Percentiles rank a stretch among this genome's conserved stretches.
phyloP scores from a whole-genome alignment of 345 rosid species.

The Cardamine occulta region DNA sequence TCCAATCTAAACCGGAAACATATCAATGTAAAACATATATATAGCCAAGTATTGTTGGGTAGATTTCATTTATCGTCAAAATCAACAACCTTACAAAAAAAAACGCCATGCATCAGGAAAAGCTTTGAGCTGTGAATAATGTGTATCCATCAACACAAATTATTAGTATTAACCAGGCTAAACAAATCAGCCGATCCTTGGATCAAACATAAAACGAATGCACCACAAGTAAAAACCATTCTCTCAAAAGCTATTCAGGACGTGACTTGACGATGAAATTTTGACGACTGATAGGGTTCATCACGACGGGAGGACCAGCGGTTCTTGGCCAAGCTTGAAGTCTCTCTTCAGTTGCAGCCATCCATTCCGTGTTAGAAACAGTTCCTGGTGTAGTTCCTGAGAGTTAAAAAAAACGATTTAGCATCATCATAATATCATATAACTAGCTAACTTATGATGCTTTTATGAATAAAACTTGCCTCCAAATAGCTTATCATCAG shows the following conservation, averaged over 20 bases:
- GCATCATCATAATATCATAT: neutral
- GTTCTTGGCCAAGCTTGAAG: slow-evolving; percentile 97
- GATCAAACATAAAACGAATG: slow-evolving; percentile 24
- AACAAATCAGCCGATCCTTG: slow-evolving; percentile 27
- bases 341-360: slow-evolving; percentile 81
- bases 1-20: neutral
- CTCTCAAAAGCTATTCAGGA: slow-evolving; percentile 34
- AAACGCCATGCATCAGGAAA: neutral
- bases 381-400: slow-evolving; percentile 72
- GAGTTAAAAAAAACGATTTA: neutral
- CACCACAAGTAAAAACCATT: neutral
- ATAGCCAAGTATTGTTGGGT: slow-evolving; percentile 1
- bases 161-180: slow-evolving; percentile 37
- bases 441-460: neutral
- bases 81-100: slow-evolving; percentile 31
- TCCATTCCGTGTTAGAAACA: slow-evolving; percentile 72
- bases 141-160: slow-evolving; percentile 30
- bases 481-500: slow-evolving; percentile 83
- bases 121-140: slow-evolving; percentile 30
- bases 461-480: slow-evolving; percentile 35
- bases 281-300: slow-evolving; percentile 96
- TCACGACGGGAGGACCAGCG: slow-evolving; percentile 90
- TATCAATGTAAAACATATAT: neutral
- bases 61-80: slow-evolving; percentile 21
- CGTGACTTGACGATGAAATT: slow-evolving; percentile 77